phyloP scores from a whole-genome alignment of 2,329 filamentous ascomycete genomes.

The Leptographium procerum region DNA sequence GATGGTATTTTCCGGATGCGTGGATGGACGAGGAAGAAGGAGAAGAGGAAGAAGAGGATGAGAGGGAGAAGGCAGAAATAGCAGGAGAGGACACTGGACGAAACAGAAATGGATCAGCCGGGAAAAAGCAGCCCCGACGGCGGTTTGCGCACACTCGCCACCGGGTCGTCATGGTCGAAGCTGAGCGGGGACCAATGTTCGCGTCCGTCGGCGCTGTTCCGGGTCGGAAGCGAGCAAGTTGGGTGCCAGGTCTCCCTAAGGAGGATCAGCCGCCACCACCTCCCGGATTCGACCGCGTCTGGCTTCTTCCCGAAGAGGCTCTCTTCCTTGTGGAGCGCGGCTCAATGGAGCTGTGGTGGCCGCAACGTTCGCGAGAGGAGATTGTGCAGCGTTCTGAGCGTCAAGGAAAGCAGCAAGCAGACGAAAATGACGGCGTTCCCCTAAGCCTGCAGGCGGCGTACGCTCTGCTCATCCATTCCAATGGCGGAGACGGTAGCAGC shows the following conservation, averaged over 20 bases:
- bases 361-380: constrained; percentile 39
- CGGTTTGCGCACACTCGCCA: constrained; percentile 25
- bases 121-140: constrained; percentile 6
- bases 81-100: constrained; percentile 2
- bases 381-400: constrained; percentile 22
- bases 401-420: background rate
- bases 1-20: constrained; percentile 60
- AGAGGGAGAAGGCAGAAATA: constrained; percentile 12
- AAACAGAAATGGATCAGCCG: background rate
- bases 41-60: constrained; percentile 13
- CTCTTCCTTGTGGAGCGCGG: constrained; percentile 83
- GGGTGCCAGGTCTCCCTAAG: constrained; percentile 37
- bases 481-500: constrained; percentile 36
- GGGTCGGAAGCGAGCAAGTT: constrained; percentile 3
- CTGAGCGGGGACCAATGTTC: constrained; percentile 60
- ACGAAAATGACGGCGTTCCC: constrained; percentile 57
- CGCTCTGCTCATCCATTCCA: constrained; percentile 65
- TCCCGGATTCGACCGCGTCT: constrained; percentile 51
- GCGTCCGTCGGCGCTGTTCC: constrained; percentile 51
- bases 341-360: constrained; percentile 80
- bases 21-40: constrained; percentile 26
- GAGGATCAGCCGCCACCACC: constrained; percentile 23
- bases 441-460: constrained; percentile 89
- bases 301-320: constrained; percentile 86
- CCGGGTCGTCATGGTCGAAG: constrained; percentile 56